phyloP scores from a whole-genome alignment of 1,284 basidiomycete genomes.

The Kwoniella shivajii region DNA sequence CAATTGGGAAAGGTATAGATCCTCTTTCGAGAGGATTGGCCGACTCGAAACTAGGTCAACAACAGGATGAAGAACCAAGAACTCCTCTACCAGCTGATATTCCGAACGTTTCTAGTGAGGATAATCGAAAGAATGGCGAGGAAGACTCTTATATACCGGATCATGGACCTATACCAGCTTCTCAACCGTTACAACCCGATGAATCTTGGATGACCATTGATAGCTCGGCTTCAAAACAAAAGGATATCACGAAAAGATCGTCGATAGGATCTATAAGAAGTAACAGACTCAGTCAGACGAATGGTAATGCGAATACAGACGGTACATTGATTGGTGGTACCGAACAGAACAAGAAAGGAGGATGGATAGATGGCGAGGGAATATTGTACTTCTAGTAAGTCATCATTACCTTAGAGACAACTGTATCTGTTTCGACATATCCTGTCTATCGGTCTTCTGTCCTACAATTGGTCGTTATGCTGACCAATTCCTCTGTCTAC shows the following conservation, averaged over 20 bases:
- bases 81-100: neutral
- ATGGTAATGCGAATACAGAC: neutral
- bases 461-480: neutral
- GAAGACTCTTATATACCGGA: slow-evolving; percentile 10
- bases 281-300: neutral
- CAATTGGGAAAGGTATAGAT: slow-evolving; percentile 21
- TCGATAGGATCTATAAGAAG: slow-evolving; percentile 6
- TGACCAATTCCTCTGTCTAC: too few species aligned
- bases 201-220: slow-evolving; percentile 48
- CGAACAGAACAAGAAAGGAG: slow-evolving; percentile 25
- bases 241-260: slow-evolving; percentile 1
- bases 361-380: slow-evolving; percentile 71
- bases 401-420: neutral
- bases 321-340: neutral
- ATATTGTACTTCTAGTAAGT: slow-evolving; percentile 73
- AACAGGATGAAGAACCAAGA: neutral
- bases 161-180: slow-evolving; percentile 28
- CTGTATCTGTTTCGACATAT: neutral
- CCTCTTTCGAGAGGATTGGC: slow-evolving; percentile 7
- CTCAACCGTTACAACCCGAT: slow-evolving; percentile 40
- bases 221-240: slow-evolving; percentile 14
- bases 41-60: neutral
- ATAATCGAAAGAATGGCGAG: neutral
- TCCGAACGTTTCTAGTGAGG: neutral
- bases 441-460: neutral